Percentiles rank a stretch among this genome's conserved stretches.
Conservation (phyloP, 2,329 filamentous ascomycete genomes). For the Xylaria digitata region DNA sequence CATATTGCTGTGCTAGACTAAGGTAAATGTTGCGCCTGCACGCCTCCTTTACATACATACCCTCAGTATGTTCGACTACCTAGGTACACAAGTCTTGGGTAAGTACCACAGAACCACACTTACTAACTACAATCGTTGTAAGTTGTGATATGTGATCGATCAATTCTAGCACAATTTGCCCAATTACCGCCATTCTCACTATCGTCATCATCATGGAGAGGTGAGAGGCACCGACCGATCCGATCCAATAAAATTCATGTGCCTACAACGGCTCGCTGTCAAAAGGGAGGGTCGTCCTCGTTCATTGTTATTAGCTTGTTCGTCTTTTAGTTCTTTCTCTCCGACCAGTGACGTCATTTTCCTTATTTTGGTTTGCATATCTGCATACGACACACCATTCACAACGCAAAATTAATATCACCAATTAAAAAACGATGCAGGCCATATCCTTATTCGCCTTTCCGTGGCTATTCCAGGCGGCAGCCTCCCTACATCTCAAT, state of each 20-base stretch:
- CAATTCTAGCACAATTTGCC: too few species aligned
- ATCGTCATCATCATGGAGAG: too few species aligned
- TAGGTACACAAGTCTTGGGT: too few species aligned
- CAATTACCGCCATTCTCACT: too few species aligned
- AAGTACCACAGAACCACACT: too few species aligned
- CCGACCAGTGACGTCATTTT: slow-evolving; percentile 13
- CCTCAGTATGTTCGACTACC: too few species aligned
- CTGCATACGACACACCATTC: neutral
- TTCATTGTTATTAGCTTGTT: slow-evolving; percentile 10
- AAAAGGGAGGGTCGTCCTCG: slow-evolving; percentile 19
- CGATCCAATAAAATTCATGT: neutral
- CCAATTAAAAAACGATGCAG: slow-evolving; percentile 19
- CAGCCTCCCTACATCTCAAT: slow-evolving; percentile 48
- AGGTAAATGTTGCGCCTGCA: too few species aligned
- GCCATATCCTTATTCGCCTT: slow-evolving; percentile 15
- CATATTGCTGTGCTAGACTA: too few species aligned
- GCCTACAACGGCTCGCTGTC: slow-evolving; percentile 5
- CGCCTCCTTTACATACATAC: too few species aligned
- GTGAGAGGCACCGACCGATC: neutral
- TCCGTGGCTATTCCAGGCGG: slow-evolving; percentile 7
- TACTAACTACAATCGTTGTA: too few species aligned
- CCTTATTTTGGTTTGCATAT: neutral
- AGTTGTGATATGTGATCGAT: too few species aligned
- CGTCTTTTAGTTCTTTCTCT: neutral
- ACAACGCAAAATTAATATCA: neutral